Conservation (phyloP, 768 basidiomycete species). For the Lactifluus hygrophoroides region DNA sequence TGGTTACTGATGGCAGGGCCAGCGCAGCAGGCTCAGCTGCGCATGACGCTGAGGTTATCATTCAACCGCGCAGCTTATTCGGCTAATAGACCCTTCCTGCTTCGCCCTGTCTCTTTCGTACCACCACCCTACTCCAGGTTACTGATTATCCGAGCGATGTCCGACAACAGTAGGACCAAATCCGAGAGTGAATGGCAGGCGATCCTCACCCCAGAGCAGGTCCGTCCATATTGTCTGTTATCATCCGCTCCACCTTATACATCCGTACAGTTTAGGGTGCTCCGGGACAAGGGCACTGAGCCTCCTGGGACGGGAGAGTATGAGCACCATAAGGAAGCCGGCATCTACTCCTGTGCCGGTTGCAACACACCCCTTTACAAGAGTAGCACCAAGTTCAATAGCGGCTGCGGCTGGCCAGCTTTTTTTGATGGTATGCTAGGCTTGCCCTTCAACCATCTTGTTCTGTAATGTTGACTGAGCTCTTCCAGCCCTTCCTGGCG, state of each 20-base stretch:
- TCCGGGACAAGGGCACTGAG: conserved; percentile 87
- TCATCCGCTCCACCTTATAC: background rate
- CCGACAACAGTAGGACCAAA: conserved; percentile 31
- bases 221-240: conserved; percentile 27
- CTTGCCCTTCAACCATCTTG: background rate
- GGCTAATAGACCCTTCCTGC: background rate
- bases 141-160: conserved; percentile 20
- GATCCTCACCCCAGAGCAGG: conserved; percentile 73
- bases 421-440: conserved; percentile 73
- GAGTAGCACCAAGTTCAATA: conserved; percentile 84
- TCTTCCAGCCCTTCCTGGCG: conserved; percentile 75
- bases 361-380: conserved; percentile 82
- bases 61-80: background rate
- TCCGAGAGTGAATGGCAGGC: conserved; percentile 80
- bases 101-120: background rate
- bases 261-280: conserved; percentile 60
- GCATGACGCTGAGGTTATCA: background rate
- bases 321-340: conserved; percentile 55
- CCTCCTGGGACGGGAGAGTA: conserved; percentile 68
- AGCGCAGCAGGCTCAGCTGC: background rate
- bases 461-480: background rate
- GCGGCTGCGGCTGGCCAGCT: conserved; percentile 96
- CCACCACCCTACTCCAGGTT: background rate
- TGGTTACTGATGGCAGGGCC: too few species aligned
- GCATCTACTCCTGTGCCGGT: conserved; percentile 71